A percentile compares a stretch with the other conserved stretches of the same genome.
Conservation (phyloP, 352 stramenopile genomes). For the Globisporangium rhizosaccharum region DNA sequence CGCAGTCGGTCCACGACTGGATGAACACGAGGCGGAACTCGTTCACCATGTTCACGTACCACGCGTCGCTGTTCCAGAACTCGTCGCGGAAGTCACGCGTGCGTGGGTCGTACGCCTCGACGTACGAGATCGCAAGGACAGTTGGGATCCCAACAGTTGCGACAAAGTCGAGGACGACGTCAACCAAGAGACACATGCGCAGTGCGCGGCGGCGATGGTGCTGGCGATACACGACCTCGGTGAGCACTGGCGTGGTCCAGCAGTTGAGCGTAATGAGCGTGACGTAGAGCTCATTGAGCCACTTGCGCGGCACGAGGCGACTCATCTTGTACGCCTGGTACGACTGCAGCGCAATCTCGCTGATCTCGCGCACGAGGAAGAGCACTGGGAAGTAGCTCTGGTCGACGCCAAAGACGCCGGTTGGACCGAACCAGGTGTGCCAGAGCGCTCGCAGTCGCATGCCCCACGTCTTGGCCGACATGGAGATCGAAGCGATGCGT, state of each 20-base stretch:
- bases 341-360: constrained; percentile 20
- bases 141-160: constrained; percentile 7
- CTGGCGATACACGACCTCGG: neutral
- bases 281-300: constrained; percentile 11
- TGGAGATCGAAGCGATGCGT: neutral
- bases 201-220: constrained; percentile 8
- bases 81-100: constrained; percentile 8
- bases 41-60: constrained; percentile 20
- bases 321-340: constrained; percentile 21
- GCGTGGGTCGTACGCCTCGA: constrained; percentile 4
- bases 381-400: constrained; percentile 15
- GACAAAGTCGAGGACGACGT: constrained; percentile 13
- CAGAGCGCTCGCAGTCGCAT: neutral
- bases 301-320: constrained; percentile 3
- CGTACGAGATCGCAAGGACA: constrained; percentile 7
- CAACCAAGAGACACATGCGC: constrained; percentile 11
- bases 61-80: constrained; percentile 16
- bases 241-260: constrained; percentile 13
- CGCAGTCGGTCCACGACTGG: constrained; percentile 15
- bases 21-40: constrained; percentile 16
- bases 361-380: constrained; percentile 17
- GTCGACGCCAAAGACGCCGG: constrained; percentile 14
- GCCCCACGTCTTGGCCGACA: neutral
- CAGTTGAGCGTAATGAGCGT: constrained; percentile 14
- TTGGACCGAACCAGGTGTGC: constrained; percentile 1